Percentiles rank a stretch among this genome's conserved stretches.
These are phyloP conservation scores for Russula olivacea DNA, from an alignment of 768 basidiomycete species.

Conservation along the genomic window DNA sequence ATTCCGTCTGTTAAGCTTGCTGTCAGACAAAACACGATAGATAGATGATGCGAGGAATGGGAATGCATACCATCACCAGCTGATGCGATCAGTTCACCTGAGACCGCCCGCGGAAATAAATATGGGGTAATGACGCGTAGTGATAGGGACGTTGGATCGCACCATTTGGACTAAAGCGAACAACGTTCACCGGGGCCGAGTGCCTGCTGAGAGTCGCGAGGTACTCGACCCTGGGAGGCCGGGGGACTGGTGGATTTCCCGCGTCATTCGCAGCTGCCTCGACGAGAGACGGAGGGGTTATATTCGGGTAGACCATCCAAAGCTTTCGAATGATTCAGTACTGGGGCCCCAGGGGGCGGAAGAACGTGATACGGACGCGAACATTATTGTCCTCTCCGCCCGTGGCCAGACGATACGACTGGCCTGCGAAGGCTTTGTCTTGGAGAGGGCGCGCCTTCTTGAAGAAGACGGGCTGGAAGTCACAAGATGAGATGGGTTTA, in stretches of 20 bases:
- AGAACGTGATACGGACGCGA: conserved; percentile 54
- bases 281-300: conserved; percentile 57
- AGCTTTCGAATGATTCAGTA: conserved; percentile 42
- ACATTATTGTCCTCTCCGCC: conserved; percentile 97
- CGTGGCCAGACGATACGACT: conserved; percentile 88
- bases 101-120: conserved; percentile 1
- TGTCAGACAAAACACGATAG: conserved; percentile 7
- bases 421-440: conserved; percentile 51
- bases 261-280: conserved; percentile 36
- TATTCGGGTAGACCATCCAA: conserved; percentile 94
- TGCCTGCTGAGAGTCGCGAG: conserved; percentile 90
- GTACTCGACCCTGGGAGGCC: conserved; percentile 89
- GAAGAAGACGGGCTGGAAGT: conserved; percentile 84
- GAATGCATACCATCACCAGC: conserved; percentile 84
- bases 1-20: conserved; percentile 67
- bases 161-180: conserved; percentile 94
- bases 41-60: conserved; percentile 8
- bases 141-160: conserved; percentile 26
- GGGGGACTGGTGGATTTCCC: conserved; percentile 35
- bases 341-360: background rate
- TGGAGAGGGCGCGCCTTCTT: conserved; percentile 71
- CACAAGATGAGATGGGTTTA: conserved; percentile 92
- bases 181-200: conserved; percentile 93
- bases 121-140: conserved; percentile 1
- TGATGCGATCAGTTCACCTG: conserved; percentile 89